These are phyloP conservation scores for Rossbeevera mucosa DNA, from an alignment of 768 basidiomycete genomes.

Conservation along the genomic window DNA sequence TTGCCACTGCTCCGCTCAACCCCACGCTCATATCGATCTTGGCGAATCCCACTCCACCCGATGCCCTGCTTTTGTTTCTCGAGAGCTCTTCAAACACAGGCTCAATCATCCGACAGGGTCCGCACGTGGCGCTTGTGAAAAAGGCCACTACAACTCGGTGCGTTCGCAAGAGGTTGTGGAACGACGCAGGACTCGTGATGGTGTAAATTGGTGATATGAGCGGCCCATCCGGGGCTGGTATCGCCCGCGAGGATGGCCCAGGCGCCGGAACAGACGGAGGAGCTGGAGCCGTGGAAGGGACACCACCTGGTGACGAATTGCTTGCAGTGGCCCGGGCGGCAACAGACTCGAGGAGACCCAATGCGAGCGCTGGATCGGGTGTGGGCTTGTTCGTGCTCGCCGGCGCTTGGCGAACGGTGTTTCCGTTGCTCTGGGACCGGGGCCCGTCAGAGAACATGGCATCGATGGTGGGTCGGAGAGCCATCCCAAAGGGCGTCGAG, in stretches of 20 bases:
- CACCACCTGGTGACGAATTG: background rate
- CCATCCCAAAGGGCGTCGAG: conserved; percentile 82
- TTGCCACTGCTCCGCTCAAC: conserved; percentile 54
- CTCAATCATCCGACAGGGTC: conserved; percentile 79
- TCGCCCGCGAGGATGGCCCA: conserved; percentile 20
- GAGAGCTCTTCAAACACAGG: conserved; percentile 81
- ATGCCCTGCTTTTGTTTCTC: conserved; percentile 48
- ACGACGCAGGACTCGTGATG: conserved; percentile 70
- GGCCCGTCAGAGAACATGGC: conserved; percentile 65
- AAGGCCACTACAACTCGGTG: conserved; percentile 75
- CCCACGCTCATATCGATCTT: conserved; percentile 81
- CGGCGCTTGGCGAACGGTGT: conserved; percentile 27
- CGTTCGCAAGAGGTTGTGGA: conserved; percentile 56
- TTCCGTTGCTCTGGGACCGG: conserved; percentile 26
- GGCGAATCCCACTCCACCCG: conserved; percentile 62
- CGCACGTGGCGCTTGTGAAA: conserved; percentile 74
- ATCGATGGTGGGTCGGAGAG: conserved; percentile 87
- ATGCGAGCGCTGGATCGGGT: conserved; percentile 46
- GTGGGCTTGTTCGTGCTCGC: conserved; percentile 14
- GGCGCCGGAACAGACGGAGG: conserved; percentile 10
- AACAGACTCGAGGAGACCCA: conserved; percentile 55
- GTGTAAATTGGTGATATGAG: conserved; percentile 63
- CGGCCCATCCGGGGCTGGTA: conserved; percentile 38
- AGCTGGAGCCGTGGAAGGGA: background rate
- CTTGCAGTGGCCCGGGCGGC: conserved; percentile 44